A percentile compares a stretch with the other conserved stretches of the same genome.
Conservation (phyloP, 2,329 filamentous ascomycete species). For the Triangularia verruculosa region DNA sequence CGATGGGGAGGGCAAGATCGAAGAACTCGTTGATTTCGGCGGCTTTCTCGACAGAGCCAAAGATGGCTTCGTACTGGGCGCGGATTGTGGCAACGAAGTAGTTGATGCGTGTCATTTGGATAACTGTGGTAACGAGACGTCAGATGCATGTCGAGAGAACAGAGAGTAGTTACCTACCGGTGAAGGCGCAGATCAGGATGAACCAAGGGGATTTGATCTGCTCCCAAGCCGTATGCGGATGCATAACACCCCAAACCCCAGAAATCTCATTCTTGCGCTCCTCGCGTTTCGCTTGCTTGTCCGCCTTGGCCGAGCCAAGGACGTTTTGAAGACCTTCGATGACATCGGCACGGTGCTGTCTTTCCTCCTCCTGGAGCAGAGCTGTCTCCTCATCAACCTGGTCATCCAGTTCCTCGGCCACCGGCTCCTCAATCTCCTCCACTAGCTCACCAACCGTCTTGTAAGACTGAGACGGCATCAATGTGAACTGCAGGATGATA, state of each 20-base stretch:
- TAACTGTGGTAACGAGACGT: slow-evolving; percentile 36
- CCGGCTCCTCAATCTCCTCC: slow-evolving; percentile 60
- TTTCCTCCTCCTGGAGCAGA: slow-evolving; percentile 54
- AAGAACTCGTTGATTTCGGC: slow-evolving; percentile 78
- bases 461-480: slow-evolving; percentile 75
- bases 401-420: slow-evolving; percentile 40
- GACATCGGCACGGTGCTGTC: slow-evolving; percentile 58
- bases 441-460: slow-evolving; percentile 84
- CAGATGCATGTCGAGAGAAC: not conserved
- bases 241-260: slow-evolving; percentile 85
- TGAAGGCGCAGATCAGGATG: slow-evolving; percentile 77
- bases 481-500: slow-evolving; percentile 60
- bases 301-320: slow-evolving; percentile 60
- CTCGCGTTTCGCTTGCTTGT: slow-evolving; percentile 63
- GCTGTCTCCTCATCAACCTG: slow-evolving; percentile 57
- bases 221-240: slow-evolving; percentile 64
- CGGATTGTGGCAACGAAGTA: slow-evolving; percentile 88
- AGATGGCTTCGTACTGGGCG: slow-evolving; percentile 74
- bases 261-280: slow-evolving; percentile 67
- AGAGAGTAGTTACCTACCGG: slow-evolving; percentile 41
- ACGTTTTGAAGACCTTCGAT: slow-evolving; percentile 71
- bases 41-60: slow-evolving; percentile 60
- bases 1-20: slow-evolving; percentile 73
- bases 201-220: slow-evolving; percentile 85
- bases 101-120: slow-evolving; percentile 81